Conservation (phyloP, 2,329 filamentous ascomycete species). For the Aureobasidium sp. region DNA sequence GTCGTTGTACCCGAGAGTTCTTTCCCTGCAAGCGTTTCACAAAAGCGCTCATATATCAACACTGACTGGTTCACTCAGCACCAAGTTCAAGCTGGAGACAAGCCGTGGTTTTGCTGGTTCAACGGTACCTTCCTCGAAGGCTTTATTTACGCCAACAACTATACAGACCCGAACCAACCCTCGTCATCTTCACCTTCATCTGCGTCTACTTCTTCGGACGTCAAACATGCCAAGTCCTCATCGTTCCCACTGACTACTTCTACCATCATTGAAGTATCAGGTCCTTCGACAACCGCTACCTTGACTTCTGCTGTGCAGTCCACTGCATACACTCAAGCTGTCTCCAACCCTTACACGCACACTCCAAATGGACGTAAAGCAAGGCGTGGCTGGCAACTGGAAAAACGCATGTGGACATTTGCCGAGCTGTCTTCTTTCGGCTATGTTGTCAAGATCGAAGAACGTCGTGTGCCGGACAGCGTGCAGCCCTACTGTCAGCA, state of each 20-base stretch:
- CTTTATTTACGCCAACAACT: conserved; percentile 51
- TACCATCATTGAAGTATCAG: conserved; percentile 16
- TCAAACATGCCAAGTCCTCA: background rate
- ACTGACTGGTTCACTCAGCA: conserved; percentile 31
- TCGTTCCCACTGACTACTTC: conserved; percentile 13
- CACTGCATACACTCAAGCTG: background rate
- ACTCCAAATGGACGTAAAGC: background rate
- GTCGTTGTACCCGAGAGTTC: conserved; percentile 46
- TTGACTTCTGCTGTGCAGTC: conserved; percentile 16
- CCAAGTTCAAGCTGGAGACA: conserved; percentile 47
- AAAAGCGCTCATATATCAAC: conserved; percentile 16
- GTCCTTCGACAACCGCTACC: conserved; percentile 20
- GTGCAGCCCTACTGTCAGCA: conserved; percentile 56
- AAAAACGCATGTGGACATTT: conserved; percentile 7
- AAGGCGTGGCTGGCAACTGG: background rate
- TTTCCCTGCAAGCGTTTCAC: conserved; percentile 24
- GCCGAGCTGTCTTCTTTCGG: conserved; percentile 29
- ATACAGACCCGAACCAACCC: background rate
- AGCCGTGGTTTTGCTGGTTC: conserved; percentile 65
- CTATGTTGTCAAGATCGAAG: conserved; percentile 58
- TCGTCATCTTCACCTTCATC: conserved; percentile 17
- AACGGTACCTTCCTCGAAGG: conserved; percentile 60
- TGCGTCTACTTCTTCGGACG: background rate
- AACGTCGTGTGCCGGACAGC: conserved; percentile 48
- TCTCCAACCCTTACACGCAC: background rate